Evolutionary conservation across 331 rosid species (phyloP), one percentile per base, ranked within the genome.

Genomic region (Stylosanthes scabra): DNA sequence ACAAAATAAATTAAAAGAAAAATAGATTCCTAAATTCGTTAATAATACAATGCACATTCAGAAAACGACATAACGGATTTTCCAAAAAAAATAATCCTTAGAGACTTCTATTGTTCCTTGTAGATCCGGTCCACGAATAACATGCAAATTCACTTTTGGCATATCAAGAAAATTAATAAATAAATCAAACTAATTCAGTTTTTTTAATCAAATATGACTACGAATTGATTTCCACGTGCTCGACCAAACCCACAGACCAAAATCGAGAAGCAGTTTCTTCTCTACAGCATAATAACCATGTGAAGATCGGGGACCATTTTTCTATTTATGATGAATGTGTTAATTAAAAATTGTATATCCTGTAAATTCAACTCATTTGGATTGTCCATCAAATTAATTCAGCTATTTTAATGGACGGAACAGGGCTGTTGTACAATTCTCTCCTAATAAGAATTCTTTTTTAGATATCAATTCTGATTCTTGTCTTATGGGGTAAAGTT

Each of bases 211-310:
- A 28, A 51, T 15, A 67, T 37, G 71, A 25, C 7, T 27, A n/a
- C 45, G 44, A 71, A 65, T 49, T 29, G 28, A 62, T 66, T 39
- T 66, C 59, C 68, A 72, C 68, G 77, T 45, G 59, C 15, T 61
- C 14, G 45, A 49, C 59, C 20, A 25, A 37, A 39, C 49, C 25
- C 39, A 0, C 39, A 34, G 39, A 6, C 25, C 51, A 14, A 3
- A 66, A 20, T 2, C 7, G 59, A 71, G 68, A 71, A 64, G 31
- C 44, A 54, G 12, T 52, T 70, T 60, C 7, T 8, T 52, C 62
- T 60, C 11, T 8, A 9, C 71, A 16, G 39, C 9, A 70, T 28
- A 59, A 46, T 27, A 54, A 54, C 20, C 55, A 70, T 10, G 59
- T 44, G 59, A 55, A 29, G n/a, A n/a, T 40, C 14, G 78, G 16